Evolutionary conservation across 306 rosid species (phyloP), one percentile per base, ranked within the genome.

Genomic region (Alnus glutinosa): DNA sequence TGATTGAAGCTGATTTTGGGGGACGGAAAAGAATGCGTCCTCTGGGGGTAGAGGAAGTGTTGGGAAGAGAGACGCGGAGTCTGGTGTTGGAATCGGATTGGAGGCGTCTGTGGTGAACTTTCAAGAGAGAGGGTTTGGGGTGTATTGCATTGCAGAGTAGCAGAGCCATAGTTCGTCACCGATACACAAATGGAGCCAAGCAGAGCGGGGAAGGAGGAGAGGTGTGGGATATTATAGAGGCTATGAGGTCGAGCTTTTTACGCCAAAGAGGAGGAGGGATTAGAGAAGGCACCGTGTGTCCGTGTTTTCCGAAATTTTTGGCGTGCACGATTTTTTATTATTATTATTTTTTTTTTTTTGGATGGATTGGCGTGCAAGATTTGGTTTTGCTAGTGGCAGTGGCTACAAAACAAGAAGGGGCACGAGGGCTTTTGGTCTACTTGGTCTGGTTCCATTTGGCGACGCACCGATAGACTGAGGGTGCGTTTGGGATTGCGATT

Each of bases 1-100:
- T 84, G 32, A 92, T 79, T 54, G 94, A 88, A 2, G 97, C 86
- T 13, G 98, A 91, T 42, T 85, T 88, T 10, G 50, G 54, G 4
- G 84, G 77, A 15, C 51, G 44, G 9, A 74, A 55, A 23, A 81
- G 55, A 77, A 77, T 47, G 71, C 89, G 84, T n/a, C 75, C 84
- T 23, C 75, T 71, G 62, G 84, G 36, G 39, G 47, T 15, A 9
- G 81, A 82, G n/a, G 50, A 16, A 50, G 52, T 59, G 23, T 36
- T 4, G 2, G 87, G 80, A 23, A 73, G 54, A 80, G 79, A 34
- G 18, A 70, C 14, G 28, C 77, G 84, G 28, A 62, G 62, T 46
- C 77, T 19, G 36, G 79, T 5, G 10, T 4, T 23, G 71, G 77
- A 34, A 7, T 71, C 55, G 67, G 86, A 84, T 70, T 34, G 79